A percentile compares a stretch with the other conserved stretches of the same genome.
These are phyloP conservation scores for Herpomyces periplanetae DNA, from an alignment of 2,329 filamentous ascomycete species.

Conservation along the genomic window DNA sequence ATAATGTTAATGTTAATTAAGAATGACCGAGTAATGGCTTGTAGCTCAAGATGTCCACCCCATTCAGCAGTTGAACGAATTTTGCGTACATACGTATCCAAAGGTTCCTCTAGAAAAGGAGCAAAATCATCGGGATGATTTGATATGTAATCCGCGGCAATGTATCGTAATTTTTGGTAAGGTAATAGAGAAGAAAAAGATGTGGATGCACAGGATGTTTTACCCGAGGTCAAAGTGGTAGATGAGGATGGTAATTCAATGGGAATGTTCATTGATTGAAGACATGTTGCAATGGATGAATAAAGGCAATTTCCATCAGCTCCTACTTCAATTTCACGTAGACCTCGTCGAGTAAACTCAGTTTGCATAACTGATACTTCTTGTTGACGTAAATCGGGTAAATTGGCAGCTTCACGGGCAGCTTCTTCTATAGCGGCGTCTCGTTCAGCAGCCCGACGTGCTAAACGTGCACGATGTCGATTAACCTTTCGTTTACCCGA, in stretches of 20 bases:
- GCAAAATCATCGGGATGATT: conserved; percentile 37
- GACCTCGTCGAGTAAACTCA: conserved; percentile 19
- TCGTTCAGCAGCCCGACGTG: conserved; percentile 49
- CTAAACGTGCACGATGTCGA: conserved; percentile 58
- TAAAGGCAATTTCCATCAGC: conserved; percentile 90
- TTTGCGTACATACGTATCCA: conserved; percentile 29
- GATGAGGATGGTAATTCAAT: no score
- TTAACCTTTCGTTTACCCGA: no score
- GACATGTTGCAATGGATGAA: conserved; percentile 57
- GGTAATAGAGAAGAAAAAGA: no score
- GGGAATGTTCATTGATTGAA: no score
- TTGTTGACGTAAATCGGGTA: conserved; percentile 27
- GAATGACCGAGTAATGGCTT: conserved; percentile 45
- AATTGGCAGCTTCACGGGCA: conserved; percentile 27
- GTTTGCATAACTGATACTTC: conserved; percentile 30
- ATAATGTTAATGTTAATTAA: conserved; percentile 43
- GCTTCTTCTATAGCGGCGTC: conserved; percentile 26
- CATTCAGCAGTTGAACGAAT: conserved; percentile 67
- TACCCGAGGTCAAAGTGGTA: no score
- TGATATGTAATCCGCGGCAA: conserved; percentile 37
- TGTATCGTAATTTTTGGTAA: conserved; percentile 26
- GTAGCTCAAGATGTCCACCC: conserved; percentile 69
- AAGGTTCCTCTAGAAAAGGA: conserved; percentile 45
- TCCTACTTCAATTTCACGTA: conserved; percentile 36
- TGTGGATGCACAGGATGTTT: no score